Conservation (phyloP, 495 filamentous ascomycete species). For the Pyronema domesticum region DNA sequence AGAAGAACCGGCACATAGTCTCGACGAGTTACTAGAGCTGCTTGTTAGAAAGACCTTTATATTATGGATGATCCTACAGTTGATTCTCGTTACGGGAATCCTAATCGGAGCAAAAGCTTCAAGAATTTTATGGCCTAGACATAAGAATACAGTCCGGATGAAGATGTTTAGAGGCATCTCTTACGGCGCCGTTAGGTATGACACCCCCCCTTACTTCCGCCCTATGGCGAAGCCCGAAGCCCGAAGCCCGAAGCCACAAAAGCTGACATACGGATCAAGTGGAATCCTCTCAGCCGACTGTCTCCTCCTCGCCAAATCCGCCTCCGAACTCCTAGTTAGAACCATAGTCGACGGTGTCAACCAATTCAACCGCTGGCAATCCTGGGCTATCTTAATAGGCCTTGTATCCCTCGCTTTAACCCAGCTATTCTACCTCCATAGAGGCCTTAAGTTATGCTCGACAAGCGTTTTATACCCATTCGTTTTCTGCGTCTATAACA, state of each 20-base stretch:
- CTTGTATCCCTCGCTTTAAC: slow-evolving; percentile 69
- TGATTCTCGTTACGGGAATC: slow-evolving; percentile 49
- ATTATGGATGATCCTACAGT: slow-evolving; percentile 75
- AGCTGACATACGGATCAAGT: slow-evolving; percentile 25
- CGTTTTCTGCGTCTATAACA: slow-evolving; percentile 98
- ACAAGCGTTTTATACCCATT: slow-evolving; percentile 94
- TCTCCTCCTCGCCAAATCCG: slow-evolving; percentile 85
- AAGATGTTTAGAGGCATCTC: slow-evolving; percentile 62
- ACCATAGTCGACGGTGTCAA: slow-evolving; percentile 76
- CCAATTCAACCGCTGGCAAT: slow-evolving; percentile 94
- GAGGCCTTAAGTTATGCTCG: slow-evolving; percentile 80
- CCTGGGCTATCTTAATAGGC: slow-evolving; percentile 78
- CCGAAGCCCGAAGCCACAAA: slow-evolving; percentile 6
- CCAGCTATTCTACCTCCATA: slow-evolving; percentile 89
- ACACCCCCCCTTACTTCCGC: not conserved
- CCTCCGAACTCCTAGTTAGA: slow-evolving; percentile 87
- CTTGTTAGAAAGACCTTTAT: slow-evolving; percentile 60
- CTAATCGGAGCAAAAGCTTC: slow-evolving; percentile 39
- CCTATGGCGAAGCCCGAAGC: not conserved
- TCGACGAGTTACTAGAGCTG: slow-evolving; percentile 63
- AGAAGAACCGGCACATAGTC: slow-evolving; percentile 78
- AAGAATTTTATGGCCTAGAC: slow-evolving; percentile 11
- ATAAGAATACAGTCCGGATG: slow-evolving; percentile 11
- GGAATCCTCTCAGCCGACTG: slow-evolving; percentile 88
- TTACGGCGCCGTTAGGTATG: slow-evolving; percentile 55